Evolutionary conservation across 2,329 filamentous ascomycete genomes (phyloP).

Genomic region (Penicillium sp.): DNA sequence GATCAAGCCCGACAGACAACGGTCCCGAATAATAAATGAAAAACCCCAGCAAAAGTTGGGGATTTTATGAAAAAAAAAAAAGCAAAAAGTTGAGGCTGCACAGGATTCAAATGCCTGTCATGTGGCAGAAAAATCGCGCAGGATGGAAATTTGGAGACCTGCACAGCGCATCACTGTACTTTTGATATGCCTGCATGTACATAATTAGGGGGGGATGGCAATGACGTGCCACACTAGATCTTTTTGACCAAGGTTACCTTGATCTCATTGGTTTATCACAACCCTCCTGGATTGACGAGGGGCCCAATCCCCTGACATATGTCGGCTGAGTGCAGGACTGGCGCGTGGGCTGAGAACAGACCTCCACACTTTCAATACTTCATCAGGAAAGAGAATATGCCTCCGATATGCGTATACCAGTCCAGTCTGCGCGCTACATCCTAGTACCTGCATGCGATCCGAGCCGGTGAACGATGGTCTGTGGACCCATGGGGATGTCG

Average conservation of each 20-base stretch:
- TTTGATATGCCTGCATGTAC: not conserved
- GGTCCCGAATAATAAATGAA: conserved; percentile 20
- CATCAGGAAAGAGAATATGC: not conserved
- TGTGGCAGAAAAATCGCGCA: conserved; percentile 4
- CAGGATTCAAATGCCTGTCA: not conserved
- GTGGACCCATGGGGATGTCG: conserved; percentile 18
- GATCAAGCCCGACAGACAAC: conserved; percentile 28
- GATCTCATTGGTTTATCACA: conserved; percentile 11
- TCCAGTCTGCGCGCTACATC: conserved; percentile 18
- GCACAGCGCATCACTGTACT: conserved; percentile 4
- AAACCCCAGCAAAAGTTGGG: not conserved
- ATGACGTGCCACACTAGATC: conserved; percentile 7
- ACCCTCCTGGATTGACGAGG: conserved; percentile 7
- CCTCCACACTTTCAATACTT: not conserved
- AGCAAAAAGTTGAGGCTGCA: conserved; percentile 3
- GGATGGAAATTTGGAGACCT: conserved; percentile 1
- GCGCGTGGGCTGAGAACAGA: conserved; percentile 16
- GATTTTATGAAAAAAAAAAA: not conserved
- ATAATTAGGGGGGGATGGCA: not conserved
- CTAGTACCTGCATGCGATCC: conserved; percentile 31
- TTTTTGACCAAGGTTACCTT: not conserved
- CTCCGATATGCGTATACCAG: conserved; percentile 9
- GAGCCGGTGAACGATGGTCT: conserved; percentile 27
- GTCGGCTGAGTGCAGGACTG: conserved; percentile 13
- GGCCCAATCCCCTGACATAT: conserved; percentile 14